phyloP scores from a whole-genome alignment of 306 rosid species.

The Delonix regia region DNA sequence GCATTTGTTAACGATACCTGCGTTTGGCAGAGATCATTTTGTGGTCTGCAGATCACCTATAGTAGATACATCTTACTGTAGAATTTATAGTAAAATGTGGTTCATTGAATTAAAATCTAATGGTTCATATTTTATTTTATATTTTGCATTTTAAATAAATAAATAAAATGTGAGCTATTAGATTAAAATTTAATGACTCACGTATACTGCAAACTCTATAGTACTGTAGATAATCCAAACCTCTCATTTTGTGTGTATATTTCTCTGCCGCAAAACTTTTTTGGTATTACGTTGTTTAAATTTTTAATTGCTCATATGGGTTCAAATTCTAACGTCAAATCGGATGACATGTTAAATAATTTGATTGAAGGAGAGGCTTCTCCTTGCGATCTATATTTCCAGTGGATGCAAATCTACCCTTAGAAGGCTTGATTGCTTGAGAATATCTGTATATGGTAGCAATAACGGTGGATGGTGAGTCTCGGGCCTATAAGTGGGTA shows the following conservation, averaged over 20 bases:
- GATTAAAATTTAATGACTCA: too few species aligned
- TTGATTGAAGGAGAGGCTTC: neutral
- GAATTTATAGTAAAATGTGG: too few species aligned
- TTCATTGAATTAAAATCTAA: too few species aligned
- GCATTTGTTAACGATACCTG: constrained; percentile 1
- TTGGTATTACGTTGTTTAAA: neutral
- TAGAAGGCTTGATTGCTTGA: neutral
- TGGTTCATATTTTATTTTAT: too few species aligned
- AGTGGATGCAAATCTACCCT: neutral
- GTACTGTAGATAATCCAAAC: too few species aligned
- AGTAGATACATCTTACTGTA: too few species aligned
- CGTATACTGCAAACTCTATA: too few species aligned
- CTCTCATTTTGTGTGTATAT: neutral
- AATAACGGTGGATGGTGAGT: neutral
- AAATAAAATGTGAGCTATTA: too few species aligned
- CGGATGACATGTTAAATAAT: neutral
- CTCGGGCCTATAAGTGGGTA: neutral
- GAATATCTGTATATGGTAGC: neutral
- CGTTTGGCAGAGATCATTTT: neutral
- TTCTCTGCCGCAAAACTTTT: neutral
- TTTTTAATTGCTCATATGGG: neutral
- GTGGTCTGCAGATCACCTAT: too few species aligned
- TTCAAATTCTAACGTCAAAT: neutral
- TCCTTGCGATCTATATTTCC: neutral
- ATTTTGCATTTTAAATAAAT: too few species aligned